Percentiles rank a stretch among this genome's conserved stretches.
Evolutionary conservation across 768 basidiomycete genomes (phyloP).

Genomic region (Kwoniella dendrophila): DNA sequence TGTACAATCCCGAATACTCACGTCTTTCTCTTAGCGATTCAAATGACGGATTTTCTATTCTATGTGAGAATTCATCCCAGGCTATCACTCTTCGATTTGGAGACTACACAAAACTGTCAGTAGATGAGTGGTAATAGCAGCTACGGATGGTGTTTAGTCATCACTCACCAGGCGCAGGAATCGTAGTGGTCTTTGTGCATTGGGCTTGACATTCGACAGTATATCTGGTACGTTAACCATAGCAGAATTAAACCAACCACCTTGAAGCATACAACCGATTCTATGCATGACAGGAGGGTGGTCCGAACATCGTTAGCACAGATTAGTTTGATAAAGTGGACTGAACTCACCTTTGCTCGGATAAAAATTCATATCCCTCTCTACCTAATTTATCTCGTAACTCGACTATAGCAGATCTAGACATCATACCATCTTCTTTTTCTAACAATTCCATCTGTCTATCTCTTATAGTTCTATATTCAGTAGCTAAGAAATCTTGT

Average conservation of each 20-base stretch:
- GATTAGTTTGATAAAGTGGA: background rate
- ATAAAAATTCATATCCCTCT: constrained; percentile 43
- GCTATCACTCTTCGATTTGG: constrained; percentile 39
- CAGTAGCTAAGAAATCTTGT: constrained; percentile 42
- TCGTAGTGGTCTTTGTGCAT: constrained; percentile 37
- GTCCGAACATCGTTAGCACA: background rate
- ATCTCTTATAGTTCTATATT: constrained; percentile 46
- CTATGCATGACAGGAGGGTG: constrained; percentile 12
- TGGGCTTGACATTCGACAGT: constrained; percentile 20
- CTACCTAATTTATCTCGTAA: constrained; percentile 41
- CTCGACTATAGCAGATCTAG: constrained; percentile 26
- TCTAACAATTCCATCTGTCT: constrained; percentile 51
- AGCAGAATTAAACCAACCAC: constrained; percentile 49
- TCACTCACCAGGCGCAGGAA: constrained; percentile 42
- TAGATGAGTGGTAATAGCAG: too few relatives aligned
- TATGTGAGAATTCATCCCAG: constrained; percentile 40
- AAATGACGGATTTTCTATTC: constrained; percentile 30
- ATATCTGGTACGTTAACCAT: constrained; percentile 26
- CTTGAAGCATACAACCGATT: constrained; percentile 50
- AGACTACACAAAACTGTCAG: constrained; percentile 28
- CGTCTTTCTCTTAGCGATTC: constrained; percentile 38
- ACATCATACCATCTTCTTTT: constrained; percentile 47
- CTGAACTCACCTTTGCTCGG: constrained; percentile 38
- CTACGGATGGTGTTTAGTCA: background rate
- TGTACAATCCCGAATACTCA: constrained; percentile 19